Conservation (phyloP, 2,329 filamentous ascomycete species). For the Curvularia hawaiiensis region DNA sequence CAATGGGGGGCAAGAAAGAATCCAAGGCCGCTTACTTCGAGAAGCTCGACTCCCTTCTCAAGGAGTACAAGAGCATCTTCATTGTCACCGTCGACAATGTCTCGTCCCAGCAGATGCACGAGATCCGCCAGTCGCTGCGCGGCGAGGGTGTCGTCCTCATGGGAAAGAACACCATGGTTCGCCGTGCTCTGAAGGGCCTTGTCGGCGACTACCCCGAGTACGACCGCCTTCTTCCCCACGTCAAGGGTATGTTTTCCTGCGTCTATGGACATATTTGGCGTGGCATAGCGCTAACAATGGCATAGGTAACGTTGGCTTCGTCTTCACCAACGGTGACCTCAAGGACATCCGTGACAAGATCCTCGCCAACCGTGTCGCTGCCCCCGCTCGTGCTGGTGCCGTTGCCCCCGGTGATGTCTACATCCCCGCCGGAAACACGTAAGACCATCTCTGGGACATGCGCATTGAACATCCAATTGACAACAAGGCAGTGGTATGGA, state of each 20-base stretch:
- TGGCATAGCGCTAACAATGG: conserved; percentile 22
- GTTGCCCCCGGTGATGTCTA: conserved; percentile 92
- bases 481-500: conserved; percentile 76
- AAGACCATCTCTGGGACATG: conserved; percentile 17
- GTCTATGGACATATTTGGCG: neutral
- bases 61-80: conserved; percentile 98
- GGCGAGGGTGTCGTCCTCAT: conserved; percentile 94
- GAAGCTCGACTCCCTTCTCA: conserved; percentile 97
- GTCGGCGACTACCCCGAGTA: conserved; percentile 90
- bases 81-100: conserved; percentile 95
- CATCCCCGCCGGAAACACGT: conserved; percentile 95
- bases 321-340: conserved; percentile 98
- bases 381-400: conserved; percentile 97
- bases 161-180: conserved; percentile 99
- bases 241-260: conserved; percentile 66
- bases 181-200: conserved; percentile 97
- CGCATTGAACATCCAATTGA: conserved; percentile 19
- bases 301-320: conserved; percentile 87
- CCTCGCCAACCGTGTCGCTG: conserved; percentile 94
- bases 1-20: conserved; percentile 97
- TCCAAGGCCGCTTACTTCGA: conserved; percentile 99
- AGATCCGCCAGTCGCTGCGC: conserved; percentile 93
- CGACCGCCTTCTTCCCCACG: conserved; percentile 93
- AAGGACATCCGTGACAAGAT: conserved; percentile 94
- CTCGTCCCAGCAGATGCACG: conserved; percentile 99